A percentile compares a stretch with the other conserved stretches of the same genome.
These are phyloP conservation scores for Exidia glandulosa DNA, from an alignment of 768 basidiomycete genomes.

Conservation along the genomic window DNA sequence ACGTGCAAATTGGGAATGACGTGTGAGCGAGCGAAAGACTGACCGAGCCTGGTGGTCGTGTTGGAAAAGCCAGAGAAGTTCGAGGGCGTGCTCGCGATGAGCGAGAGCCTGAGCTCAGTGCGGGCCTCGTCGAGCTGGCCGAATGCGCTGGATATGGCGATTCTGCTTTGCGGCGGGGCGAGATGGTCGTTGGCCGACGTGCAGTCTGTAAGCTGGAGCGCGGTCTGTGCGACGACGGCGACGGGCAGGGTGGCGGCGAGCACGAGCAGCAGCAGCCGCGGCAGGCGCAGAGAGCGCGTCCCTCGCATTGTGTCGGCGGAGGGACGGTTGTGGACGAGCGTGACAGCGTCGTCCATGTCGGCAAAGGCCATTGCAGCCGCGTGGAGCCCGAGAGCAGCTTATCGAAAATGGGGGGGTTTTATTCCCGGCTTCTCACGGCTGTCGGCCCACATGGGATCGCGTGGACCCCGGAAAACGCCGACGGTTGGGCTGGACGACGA, in stretches of 20 bases:
- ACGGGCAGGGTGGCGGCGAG: not conserved
- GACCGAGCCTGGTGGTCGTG: slow-evolving; percentile 55
- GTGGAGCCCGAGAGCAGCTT: not conserved
- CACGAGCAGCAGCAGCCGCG: not conserved
- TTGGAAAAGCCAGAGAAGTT: slow-evolving; percentile 50
- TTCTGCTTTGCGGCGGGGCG: slow-evolving; percentile 4
- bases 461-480: not conserved
- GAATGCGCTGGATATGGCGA: slow-evolving; percentile 60
- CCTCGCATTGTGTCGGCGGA: not conserved
- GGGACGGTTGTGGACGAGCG: not conserved
- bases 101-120: slow-evolving; percentile 51
- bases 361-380: not conserved
- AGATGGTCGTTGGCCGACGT: not conserved
- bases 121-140: slow-evolving; percentile 49
- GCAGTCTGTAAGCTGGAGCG: not conserved
- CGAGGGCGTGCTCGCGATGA: slow-evolving; percentile 53
- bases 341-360: too few relatives aligned
- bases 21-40: too few relatives aligned
- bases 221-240: not conserved
- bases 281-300: not conserved
- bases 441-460: too few relatives aligned
- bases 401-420: not conserved
- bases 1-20: slow-evolving; percentile 3
- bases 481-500: too few relatives aligned
- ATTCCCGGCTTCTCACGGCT: not conserved